Base-by-base conservation (phyloP, 2,329 filamentous ascomycete species). In the Aspergillus calidoustus region DNA sequence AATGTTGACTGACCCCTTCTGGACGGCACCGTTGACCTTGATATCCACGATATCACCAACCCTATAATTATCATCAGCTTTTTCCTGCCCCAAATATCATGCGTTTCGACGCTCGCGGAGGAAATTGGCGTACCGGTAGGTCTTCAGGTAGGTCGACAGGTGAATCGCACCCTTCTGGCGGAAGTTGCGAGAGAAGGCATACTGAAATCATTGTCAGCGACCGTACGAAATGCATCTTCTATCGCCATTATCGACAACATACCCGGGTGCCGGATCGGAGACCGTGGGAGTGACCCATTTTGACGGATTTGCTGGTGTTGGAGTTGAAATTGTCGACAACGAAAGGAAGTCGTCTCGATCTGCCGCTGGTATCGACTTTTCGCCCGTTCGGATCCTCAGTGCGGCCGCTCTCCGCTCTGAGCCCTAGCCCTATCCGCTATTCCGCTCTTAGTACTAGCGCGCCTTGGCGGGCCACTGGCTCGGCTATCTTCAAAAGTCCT, bases 31-130 rank as follows among this genome's bases (percentile, higher is more conserved):
- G 86, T 99, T 98, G 79, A 91, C 91, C 85, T 96, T 96, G 82
- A 99, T 92, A 81, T 99, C 95, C 79, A 99, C 95, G 76, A 98
- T 97, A 79, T 99, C 95, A 82, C 95, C 95, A 79, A 99, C 95
- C 82, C 89, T 92, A 75, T 66, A 70, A 66, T 63, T 70, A 64
- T 54, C 69, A 77, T 89, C 77, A 87, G 81, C 74, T 61, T 67
- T 67, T 75, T 76, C 59, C 46, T 62, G 57, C 67, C 65, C 66
- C 52, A 9, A 57, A 60, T 62, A 25, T 48, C 54, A 47, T 47
- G 52, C 28, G 23, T 56, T 50, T 63, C 59, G 64, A 64, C 69
- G 60, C 52, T 51, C 60, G 51, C 51, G 51, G 38, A 60, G 54
- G 57, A 49, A 47, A 44, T 64, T 61, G 66, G 64, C 86, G 75